These are phyloP conservation scores for Dactylellina sp. DNA, from an alignment of 2,329 filamentous ascomycete species.

Conservation along the genomic window DNA sequence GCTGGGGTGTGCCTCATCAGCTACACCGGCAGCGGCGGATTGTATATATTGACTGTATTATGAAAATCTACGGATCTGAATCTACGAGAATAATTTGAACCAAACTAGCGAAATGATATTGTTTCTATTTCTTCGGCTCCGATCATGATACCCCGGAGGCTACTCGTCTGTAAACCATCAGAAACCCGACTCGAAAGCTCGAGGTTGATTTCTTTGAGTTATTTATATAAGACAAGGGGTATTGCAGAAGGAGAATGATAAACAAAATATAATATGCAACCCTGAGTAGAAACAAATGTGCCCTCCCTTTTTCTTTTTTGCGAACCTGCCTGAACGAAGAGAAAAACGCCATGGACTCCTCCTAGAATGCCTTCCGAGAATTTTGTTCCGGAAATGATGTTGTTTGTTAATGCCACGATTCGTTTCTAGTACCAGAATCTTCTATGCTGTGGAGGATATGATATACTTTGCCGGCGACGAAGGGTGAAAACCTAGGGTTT, in stretches of 20 bases:
- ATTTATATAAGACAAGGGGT: no score
- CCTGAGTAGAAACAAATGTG: slow-evolving; percentile 27
- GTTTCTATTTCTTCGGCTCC: not conserved
- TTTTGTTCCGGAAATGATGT: not conserved
- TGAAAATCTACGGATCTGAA: not conserved
- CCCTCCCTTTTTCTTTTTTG: slow-evolving; percentile 11
- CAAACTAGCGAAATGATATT: not conserved
- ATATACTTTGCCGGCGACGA: slow-evolving; percentile 34
- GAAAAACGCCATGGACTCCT: slow-evolving; percentile 56
- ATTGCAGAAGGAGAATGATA: no score
- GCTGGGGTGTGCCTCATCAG: no score
- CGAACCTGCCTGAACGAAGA: not conserved
- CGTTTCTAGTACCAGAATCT: slow-evolving; percentile 39
- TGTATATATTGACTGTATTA: slow-evolving; percentile 1
- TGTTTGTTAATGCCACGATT: slow-evolving; percentile 22
- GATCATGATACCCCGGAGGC: not conserved
- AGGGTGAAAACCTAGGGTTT: slow-evolving; percentile 20
- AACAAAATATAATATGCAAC: no score
- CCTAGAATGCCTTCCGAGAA: slow-evolving; percentile 48
- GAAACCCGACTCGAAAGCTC: not conserved
- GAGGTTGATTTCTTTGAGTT: no score
- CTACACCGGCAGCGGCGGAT: no score
- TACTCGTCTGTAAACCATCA: not conserved
- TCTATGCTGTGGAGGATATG: slow-evolving; percentile 48
- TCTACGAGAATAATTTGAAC: not conserved